Evolutionary conservation across 176 grass and related monocot genomes (phyloP).

Genomic region (Carex myosuroides): DNA sequence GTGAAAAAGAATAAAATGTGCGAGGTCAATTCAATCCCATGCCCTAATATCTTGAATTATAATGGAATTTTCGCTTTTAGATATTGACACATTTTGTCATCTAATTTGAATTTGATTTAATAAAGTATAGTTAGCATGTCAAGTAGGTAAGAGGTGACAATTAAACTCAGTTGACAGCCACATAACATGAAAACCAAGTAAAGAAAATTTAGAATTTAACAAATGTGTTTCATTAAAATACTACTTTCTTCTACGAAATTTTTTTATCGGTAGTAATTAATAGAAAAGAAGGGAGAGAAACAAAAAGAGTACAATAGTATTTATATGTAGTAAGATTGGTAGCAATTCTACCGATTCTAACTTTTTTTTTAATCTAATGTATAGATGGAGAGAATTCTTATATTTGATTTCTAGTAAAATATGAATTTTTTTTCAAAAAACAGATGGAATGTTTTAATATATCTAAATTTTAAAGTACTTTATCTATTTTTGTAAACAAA

Average conservation of each 20-base stretch:
- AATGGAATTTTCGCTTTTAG: background rate
- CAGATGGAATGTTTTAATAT: too few relatives aligned
- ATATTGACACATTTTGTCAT: background rate
- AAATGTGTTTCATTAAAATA: background rate
- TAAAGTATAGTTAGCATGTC: background rate
- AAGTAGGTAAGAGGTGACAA: background rate
- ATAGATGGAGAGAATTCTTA: too few relatives aligned
- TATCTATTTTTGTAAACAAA: too few relatives aligned
- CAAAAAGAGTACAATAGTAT: too few relatives aligned
- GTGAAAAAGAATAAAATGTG: background rate
- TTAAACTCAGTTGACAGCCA: background rate
- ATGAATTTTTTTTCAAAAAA: too few relatives aligned
- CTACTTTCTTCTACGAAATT: background rate
- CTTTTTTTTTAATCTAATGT: too few relatives aligned
- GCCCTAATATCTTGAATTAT: background rate
- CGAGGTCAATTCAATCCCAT: background rate
- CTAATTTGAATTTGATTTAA: background rate
- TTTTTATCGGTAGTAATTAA: too few relatives aligned
- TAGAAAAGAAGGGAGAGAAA: too few relatives aligned
- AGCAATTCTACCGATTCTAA: too few relatives aligned
- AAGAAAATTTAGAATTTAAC: background rate
- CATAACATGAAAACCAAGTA: background rate
- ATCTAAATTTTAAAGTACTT: too few relatives aligned
- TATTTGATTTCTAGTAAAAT: too few relatives aligned
- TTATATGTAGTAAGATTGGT: too few relatives aligned